phyloP scores from a whole-genome alignment of 257 asterid species.

The Nicotiana knightiana region DNA sequence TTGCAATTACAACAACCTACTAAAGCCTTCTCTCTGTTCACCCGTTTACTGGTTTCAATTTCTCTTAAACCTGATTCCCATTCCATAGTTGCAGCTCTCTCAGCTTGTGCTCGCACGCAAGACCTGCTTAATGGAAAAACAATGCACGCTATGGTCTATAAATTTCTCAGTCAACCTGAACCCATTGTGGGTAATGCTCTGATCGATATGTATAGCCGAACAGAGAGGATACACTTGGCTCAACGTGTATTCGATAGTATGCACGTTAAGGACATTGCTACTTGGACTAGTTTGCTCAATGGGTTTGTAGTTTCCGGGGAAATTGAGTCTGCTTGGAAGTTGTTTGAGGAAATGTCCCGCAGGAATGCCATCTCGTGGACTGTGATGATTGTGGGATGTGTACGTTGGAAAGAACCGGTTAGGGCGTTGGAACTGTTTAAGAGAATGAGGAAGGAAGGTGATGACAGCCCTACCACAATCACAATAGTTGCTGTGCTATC shows the following conservation, averaged over 20 bases:
- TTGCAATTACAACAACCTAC: slow-evolving; percentile 46
- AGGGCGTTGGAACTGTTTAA: slow-evolving; percentile 50
- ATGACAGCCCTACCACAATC: slow-evolving; percentile 42
- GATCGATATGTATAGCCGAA: slow-evolving; percentile 68
- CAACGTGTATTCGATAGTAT: slow-evolving; percentile 37
- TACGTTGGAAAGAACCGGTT: slow-evolving; percentile 43
- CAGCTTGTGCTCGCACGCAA: slow-evolving; percentile 54
- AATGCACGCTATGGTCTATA: slow-evolving; percentile 57
- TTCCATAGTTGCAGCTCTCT: slow-evolving; percentile 56
- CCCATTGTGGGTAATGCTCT: slow-evolving; percentile 52
- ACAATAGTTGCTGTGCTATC: slow-evolving; percentile 72
- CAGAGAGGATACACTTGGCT: slow-evolving; percentile 35
- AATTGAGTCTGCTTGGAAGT: slow-evolving; percentile 35
- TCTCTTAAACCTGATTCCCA: slow-evolving; percentile 51
- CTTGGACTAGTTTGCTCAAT: slow-evolving; percentile 73
- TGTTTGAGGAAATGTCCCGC: slow-evolving; percentile 61
- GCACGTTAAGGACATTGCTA: slow-evolving; percentile 46
- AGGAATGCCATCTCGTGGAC: slow-evolving; percentile 80
- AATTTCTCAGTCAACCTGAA: slow-evolving; percentile 31
- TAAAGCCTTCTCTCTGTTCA: slow-evolving; percentile 37
- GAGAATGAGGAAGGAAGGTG: slow-evolving; percentile 49
- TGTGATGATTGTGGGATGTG: slow-evolving; percentile 70
- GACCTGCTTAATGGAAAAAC: slow-evolving; percentile 41
- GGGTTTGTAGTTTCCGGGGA: slow-evolving; percentile 49
- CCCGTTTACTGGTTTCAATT: slow-evolving; percentile 24